phyloP scores from a whole-genome alignment of 1,139 yeast species.

The Meyerozyma elateridarum region DNA sequence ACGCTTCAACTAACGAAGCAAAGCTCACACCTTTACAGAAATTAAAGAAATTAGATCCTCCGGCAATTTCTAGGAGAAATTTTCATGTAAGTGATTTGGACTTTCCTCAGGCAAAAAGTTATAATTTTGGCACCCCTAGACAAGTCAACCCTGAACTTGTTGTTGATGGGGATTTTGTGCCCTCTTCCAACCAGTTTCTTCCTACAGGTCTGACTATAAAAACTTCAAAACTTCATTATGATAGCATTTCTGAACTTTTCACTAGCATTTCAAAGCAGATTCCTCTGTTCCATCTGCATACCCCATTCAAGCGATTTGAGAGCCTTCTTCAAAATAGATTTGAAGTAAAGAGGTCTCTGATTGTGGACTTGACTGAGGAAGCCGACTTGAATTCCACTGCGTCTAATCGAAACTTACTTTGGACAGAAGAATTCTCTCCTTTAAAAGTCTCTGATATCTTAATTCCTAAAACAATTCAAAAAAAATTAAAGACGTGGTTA shows the following conservation, averaged over 20 bases:
- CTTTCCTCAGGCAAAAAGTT: not conserved
- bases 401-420: not conserved
- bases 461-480: not conserved
- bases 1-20: conserved; percentile 15
- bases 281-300: too few relatives aligned
- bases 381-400: not conserved
- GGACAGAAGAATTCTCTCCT: conserved; percentile 2
- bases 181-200: too few relatives aligned
- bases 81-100: conserved; percentile 16
- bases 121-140: too few relatives aligned
- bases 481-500: not conserved
- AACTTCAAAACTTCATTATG: too few relatives aligned
- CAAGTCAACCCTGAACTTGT: too few relatives aligned
- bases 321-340: too few relatives aligned
- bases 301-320: too few relatives aligned
- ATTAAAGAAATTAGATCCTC: conserved; percentile 20
- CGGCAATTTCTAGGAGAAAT: conserved; percentile 13
- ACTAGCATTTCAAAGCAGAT: too few relatives aligned
- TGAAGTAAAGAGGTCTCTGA: too few relatives aligned
- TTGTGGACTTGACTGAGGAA: conserved; percentile 6
- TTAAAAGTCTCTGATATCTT: not conserved
- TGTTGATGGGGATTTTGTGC: conserved; percentile 24
- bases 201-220: too few relatives aligned
- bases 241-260: too few relatives aligned
- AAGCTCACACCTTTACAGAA: conserved; percentile 22